Evolutionary conservation across 441 rosid species (phyloP), one percentile per base, ranked within the genome.

Genomic region (Raphanus hybrid): DNA sequence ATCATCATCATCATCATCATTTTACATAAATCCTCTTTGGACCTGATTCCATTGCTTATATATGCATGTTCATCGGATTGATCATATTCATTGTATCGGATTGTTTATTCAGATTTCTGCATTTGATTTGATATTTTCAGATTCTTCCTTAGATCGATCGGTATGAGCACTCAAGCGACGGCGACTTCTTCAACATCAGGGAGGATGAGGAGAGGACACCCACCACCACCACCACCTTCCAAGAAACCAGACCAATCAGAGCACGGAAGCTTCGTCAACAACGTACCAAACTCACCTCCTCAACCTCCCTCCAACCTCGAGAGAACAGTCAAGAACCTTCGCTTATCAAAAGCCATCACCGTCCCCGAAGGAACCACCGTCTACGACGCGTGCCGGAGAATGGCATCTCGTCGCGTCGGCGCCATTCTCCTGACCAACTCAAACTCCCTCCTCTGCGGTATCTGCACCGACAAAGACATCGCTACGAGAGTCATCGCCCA

Each of bases 341-440:
- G 92, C 72, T 74, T 92, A 70, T 93, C 97, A 0, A 93, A 93
- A 83, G 97, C 97, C 64, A 91, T 93, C 8, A 93, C 98, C 4
- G 86, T 93, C 69, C 97, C 98, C 0, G 98, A 93, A 70, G 97
- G 90, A 11, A 92, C 97, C 39, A 86, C 92, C 0, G 93, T 93
- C 12, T 92, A 83, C 0, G 98, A 92, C 66, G 97, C 98, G 26
- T 93, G 96, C 75, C 82, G 93, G 16, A 75, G 98, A 67, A 93
- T 93, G 98, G 89, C 97, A 2, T 84, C 97, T 80, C 92, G 98
- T 2, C 91, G 98, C n/a, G 94, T 92, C 1, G 89, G 89, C 70
- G 96, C 98, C 3, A 93, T 92, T 73, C 77, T 93, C 66, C 79
- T 93, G 60, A 93, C 98, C 8, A 97, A 93, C 83, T 81, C 97